Evolutionary conservation across 164 flowering plant species (phyloP).

Genomic region (Malania oleifera): DNA sequence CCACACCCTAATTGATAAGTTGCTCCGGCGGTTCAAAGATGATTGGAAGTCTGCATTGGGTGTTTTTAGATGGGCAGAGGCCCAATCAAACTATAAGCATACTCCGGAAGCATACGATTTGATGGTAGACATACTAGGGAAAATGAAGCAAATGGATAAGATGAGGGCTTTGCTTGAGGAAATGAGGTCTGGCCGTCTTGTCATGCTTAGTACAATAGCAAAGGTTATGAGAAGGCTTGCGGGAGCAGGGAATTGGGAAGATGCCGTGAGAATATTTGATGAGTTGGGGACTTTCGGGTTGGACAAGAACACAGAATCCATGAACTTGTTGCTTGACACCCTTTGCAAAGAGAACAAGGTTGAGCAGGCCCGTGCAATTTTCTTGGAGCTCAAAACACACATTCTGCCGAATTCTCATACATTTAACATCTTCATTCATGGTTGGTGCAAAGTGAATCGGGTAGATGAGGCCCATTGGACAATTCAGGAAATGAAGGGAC

Average conservation of each 20-base stretch:
- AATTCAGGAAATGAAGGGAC: conserved; percentile 79
- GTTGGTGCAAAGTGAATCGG: conserved; percentile 59
- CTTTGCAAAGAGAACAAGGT: conserved; percentile 75
- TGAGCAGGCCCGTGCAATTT: conserved; percentile 59
- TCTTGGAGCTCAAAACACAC: conserved; percentile 51
- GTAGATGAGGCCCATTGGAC: conserved; percentile 87
- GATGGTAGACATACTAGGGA: conserved; percentile 75
- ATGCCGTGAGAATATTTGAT: conserved; percentile 50
- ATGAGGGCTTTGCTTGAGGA: conserved; percentile 52
- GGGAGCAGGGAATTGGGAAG: conserved; percentile 68
- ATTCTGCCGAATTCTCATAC: conserved; percentile 59
- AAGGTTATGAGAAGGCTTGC: conserved; percentile 78
- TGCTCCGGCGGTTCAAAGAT: conserved; percentile 56
- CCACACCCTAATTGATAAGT: conserved; percentile 27
- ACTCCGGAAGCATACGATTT: conserved; percentile 40
- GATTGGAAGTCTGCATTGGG: conserved; percentile 84
- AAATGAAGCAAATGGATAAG: conserved; percentile 51
- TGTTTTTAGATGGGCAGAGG: conserved; percentile 60
- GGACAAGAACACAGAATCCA: conserved; percentile 63
- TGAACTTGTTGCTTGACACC: conserved; percentile 80
- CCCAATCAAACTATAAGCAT: conserved; percentile 34
- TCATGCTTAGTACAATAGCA: conserved; percentile 49
- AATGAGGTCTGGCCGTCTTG: conserved; percentile 28
- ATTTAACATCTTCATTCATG: conserved; percentile 59
- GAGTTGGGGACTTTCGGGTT: conserved; percentile 46